Conservation (phyloP, 352 stramenopile genomes). For the Stramenopiles sp. region DNA sequence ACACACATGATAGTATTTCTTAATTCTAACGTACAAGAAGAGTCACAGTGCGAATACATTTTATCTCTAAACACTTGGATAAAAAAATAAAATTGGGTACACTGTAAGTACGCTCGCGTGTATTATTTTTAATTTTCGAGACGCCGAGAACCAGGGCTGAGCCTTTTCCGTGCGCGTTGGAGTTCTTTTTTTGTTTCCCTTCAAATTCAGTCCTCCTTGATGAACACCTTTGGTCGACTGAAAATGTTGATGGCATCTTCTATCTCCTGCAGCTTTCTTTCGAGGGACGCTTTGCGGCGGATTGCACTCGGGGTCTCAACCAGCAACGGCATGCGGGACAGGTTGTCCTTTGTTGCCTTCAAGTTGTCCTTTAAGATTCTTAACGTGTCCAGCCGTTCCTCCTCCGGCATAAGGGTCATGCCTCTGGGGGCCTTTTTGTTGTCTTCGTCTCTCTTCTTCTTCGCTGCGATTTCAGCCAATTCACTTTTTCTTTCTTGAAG, state of each 20-base stretch:
- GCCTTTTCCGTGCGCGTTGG: too few relatives aligned
- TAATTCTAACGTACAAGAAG: too few relatives aligned
- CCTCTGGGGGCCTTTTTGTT: slow-evolving; percentile 31
- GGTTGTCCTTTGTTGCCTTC: slow-evolving; percentile 35
- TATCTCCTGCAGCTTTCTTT: slow-evolving; percentile 57
- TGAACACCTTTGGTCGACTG: slow-evolving; percentile 50
- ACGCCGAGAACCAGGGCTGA: too few relatives aligned
- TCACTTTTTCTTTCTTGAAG: background rate
- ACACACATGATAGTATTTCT: too few relatives aligned
- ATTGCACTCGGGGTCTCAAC: slow-evolving; percentile 56
- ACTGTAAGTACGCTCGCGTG: too few relatives aligned
- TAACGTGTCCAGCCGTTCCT: slow-evolving; percentile 46
- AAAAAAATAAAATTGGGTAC: too few relatives aligned
- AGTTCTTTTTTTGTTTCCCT: too few relatives aligned
- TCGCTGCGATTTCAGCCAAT: slow-evolving; percentile 1
- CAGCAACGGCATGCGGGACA: slow-evolving; percentile 48
- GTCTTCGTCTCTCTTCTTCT: background rate
- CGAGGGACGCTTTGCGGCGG: slow-evolving; percentile 47
- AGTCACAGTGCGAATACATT: too few relatives aligned
- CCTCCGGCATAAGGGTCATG: slow-evolving; percentile 53
- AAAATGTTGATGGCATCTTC: slow-evolving; percentile 67
- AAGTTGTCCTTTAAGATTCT: slow-evolving; percentile 38
- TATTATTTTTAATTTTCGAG: too few relatives aligned
- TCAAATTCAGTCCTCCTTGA: too few relatives aligned
- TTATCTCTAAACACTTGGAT: too few relatives aligned